These are phyloP conservation scores for Hypoxylon sp. DNA, from an alignment of 2,329 filamentous ascomycete genomes.

Conservation along the genomic window DNA sequence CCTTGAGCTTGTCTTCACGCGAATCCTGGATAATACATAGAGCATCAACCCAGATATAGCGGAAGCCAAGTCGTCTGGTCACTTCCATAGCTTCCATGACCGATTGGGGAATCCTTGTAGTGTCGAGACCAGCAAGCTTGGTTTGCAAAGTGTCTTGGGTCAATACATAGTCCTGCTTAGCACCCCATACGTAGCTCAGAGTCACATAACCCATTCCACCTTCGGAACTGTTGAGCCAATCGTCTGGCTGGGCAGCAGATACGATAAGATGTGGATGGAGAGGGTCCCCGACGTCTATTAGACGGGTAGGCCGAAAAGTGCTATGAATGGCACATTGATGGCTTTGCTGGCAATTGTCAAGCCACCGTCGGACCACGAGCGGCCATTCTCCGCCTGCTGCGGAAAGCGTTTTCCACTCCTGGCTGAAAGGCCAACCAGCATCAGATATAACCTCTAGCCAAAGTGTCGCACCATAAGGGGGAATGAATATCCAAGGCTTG, in stretches of 20 bases:
- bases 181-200: slow-evolving; percentile 22
- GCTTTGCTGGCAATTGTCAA: slow-evolving; percentile 7
- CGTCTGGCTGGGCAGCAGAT: background rate
- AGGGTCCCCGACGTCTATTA: slow-evolving; percentile 20
- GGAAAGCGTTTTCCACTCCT: slow-evolving; percentile 18
- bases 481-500: slow-evolving; percentile 24
- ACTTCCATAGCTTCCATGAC: slow-evolving; percentile 19
- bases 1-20: slow-evolving; percentile 12
- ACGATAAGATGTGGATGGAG: slow-evolving; percentile 11
- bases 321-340: slow-evolving; percentile 11
- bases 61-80: slow-evolving; percentile 9
- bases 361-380: slow-evolving; percentile 11
- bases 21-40: slow-evolving; percentile 24
- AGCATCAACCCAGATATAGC: slow-evolving; percentile 22
- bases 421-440: background rate
- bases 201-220: slow-evolving; percentile 7
- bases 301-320: slow-evolving; percentile 16
- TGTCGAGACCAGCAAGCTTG: slow-evolving; percentile 10
- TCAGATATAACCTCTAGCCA: slow-evolving; percentile 19
- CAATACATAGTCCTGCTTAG: slow-evolving; percentile 13
- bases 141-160: slow-evolving; percentile 7
- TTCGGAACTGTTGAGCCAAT: background rate
- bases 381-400: slow-evolving; percentile 6
- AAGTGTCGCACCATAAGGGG: slow-evolving; percentile 20
- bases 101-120: slow-evolving; percentile 6